phyloP scores from a whole-genome alignment of 768 basidiomycete genomes.

The Hypsizygus marmoreus region DNA sequence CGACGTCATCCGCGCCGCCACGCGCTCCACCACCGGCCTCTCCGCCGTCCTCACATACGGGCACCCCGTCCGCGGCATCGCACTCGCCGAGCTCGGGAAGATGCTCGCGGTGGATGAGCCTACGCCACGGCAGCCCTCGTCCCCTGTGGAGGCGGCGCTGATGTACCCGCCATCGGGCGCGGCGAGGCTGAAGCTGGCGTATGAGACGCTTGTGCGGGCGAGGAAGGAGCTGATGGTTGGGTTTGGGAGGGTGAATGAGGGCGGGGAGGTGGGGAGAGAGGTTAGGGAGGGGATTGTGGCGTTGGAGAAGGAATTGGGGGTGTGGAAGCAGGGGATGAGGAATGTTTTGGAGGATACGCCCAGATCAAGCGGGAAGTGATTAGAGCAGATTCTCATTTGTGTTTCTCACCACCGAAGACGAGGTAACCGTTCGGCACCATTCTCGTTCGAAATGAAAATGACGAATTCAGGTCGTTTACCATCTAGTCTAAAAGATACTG shows the following conservation, averaged over 20 bases:
- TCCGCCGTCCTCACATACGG: slow-evolving; percentile 53
- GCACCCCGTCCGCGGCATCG: slow-evolving; percentile 78
- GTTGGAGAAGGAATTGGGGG: slow-evolving; percentile 71
- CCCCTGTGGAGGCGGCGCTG: slow-evolving; percentile 17
- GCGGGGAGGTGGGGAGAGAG: slow-evolving; percentile 69
- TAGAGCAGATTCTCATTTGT: too few species aligned
- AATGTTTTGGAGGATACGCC: slow-evolving; percentile 53
- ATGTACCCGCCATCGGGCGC: slow-evolving; percentile 71
- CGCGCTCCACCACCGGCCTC: slow-evolving; percentile 56
- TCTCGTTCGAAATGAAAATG: too few species aligned
- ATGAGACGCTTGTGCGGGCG: slow-evolving; percentile 64
- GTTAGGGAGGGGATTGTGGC: slow-evolving; percentile 60
- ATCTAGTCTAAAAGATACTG: too few species aligned
- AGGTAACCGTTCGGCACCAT: too few species aligned
- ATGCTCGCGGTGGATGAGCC: slow-evolving; percentile 80
- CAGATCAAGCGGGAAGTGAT: too few species aligned
- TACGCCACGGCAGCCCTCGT: slow-evolving; percentile 31
- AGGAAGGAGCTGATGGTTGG: slow-evolving; percentile 63
- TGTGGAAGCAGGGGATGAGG: slow-evolving; percentile 65
- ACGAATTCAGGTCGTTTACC: too few species aligned
- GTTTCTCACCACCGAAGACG: too few species aligned
- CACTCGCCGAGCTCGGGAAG: slow-evolving; percentile 80
- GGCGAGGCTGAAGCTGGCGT: slow-evolving; percentile 61
- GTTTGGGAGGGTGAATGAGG: slow-evolving; percentile 70
- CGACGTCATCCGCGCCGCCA: slow-evolving; percentile 59